Percentiles rank a stretch among this genome's conserved stretches.
Evolutionary conservation across 257 asterid species (phyloP).

Genomic region (Solanum rostratum): DNA sequence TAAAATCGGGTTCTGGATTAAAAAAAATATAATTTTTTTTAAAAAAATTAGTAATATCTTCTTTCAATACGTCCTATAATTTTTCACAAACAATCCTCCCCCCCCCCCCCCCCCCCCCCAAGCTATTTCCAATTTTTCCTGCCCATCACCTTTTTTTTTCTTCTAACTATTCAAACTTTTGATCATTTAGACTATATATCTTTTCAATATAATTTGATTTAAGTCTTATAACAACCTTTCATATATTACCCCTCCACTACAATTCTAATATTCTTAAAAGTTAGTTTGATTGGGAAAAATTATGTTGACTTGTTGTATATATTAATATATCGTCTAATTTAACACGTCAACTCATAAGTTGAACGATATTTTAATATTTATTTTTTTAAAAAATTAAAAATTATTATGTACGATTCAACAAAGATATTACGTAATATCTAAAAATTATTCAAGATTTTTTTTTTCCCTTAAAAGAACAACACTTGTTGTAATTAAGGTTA

Average conservation of each 20-base stretch:
- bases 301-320: neutral
- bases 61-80: too few species aligned
- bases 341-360: neutral
- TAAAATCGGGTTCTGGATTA: too few species aligned
- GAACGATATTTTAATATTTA: neutral
- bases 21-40: too few species aligned
- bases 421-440: neutral
- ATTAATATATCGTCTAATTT: neutral
- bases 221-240: neutral
- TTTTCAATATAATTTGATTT: too few species aligned
- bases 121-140: too few species aligned
- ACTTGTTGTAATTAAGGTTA: neutral
- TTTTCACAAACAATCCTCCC: neutral
- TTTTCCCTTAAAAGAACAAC: neutral
- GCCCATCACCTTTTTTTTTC: too few species aligned
- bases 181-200: too few species aligned
- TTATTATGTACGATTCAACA: neutral
- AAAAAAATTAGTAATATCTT: too few species aligned
- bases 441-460: neutral
- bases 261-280: neutral
- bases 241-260: neutral
- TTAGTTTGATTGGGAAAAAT: neutral
- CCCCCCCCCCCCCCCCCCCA: too few species aligned
- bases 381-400: neutral
- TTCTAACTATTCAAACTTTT: too few species aligned